Conservation (phyloP, 352 stramenopile species). For the Pythium guiyangense region DNA sequence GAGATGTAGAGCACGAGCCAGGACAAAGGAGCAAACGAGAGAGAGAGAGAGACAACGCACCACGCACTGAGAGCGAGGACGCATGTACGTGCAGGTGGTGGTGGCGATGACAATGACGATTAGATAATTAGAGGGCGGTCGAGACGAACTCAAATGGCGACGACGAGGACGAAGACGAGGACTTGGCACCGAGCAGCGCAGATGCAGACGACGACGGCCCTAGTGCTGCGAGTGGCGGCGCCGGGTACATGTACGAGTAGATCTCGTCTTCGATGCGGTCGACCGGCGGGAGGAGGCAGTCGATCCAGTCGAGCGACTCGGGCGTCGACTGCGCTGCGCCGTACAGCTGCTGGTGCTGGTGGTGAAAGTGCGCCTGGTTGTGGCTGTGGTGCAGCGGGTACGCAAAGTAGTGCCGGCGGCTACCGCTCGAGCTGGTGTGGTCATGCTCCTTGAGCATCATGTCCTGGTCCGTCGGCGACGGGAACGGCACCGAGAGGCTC, state of each 20-base stretch:
- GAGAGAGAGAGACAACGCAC: not conserved
- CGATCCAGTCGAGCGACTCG: constrained; percentile 54
- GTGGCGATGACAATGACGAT: not conserved
- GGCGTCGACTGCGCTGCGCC: constrained; percentile 10
- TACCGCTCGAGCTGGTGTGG: constrained; percentile 5
- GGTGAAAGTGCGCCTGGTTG: constrained; percentile 11
- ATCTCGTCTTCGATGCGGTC: constrained; percentile 29
- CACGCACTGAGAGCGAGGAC: not conserved
- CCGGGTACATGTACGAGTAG: constrained; percentile 40
- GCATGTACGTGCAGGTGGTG: too few relatives aligned
- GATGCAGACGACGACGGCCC: constrained; percentile 10
- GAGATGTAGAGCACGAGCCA: too few relatives aligned
- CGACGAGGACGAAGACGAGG: constrained; percentile 11
- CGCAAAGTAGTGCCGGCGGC: constrained; percentile 14
- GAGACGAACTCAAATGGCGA: constrained; percentile 34
- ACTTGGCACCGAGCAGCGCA: constrained; percentile 6
- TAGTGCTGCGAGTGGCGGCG: not conserved
- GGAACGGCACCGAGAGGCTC: constrained; percentile 15
- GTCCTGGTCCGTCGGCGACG: constrained; percentile 18
- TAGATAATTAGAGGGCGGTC: constrained; percentile 17
- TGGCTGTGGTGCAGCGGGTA: not conserved
- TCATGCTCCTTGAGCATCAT: constrained; percentile 35
- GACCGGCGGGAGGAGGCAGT: constrained; percentile 37
- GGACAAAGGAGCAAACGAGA: too few relatives aligned
- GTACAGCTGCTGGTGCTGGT: not conserved